phyloP scores from a whole-genome alignment of 2,329 filamentous ascomycete genomes.

The Fusarium sp. region DNA sequence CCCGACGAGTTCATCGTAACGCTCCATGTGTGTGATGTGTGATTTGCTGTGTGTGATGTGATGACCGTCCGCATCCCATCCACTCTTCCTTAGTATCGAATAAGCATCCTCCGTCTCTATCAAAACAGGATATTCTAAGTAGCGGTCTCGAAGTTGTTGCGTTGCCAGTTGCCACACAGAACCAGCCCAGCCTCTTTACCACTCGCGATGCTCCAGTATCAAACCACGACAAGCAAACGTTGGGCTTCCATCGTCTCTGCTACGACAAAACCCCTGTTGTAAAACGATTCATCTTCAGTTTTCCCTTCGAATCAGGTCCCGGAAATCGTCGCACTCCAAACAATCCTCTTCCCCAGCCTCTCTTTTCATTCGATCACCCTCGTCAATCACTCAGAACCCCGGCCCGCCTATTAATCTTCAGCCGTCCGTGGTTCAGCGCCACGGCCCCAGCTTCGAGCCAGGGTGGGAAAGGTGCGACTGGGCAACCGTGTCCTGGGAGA shows the following conservation, averaged over 20 bases:
- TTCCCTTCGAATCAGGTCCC: constrained; percentile 21
- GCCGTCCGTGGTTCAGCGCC: constrained; percentile 17
- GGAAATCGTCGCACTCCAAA: constrained; percentile 13
- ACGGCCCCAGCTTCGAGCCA: constrained; percentile 20
- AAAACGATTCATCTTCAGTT: constrained; percentile 13
- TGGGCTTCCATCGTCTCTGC: constrained; percentile 14
- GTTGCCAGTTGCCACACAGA: constrained; percentile 22
- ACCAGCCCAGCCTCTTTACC: constrained; percentile 5
- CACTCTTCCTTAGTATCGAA: constrained; percentile 11
- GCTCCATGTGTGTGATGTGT: constrained; percentile 22
- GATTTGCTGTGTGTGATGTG: constrained; percentile 25
- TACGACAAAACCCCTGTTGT: constrained; percentile 4
- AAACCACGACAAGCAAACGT: constrained; percentile 3
- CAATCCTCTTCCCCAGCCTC: constrained; percentile 18
- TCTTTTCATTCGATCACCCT: constrained; percentile 15
- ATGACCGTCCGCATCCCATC: constrained; percentile 16
- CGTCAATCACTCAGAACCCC: constrained; percentile 21
- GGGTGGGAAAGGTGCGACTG: constrained; percentile 18
- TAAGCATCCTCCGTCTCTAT: constrained; percentile 14
- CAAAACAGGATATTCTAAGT: constrained; percentile 27
- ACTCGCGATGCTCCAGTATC: constrained; percentile 1
- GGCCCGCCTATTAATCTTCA: constrained; percentile 19
- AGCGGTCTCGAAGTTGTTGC: constrained; percentile 26
- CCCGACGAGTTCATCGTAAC: constrained; percentile 37
- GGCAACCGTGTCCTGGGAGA: constrained; percentile 16